phyloP scores from a whole-genome alignment of 116 monocot genomes.

The Dioscorea cayenensis region DNA sequence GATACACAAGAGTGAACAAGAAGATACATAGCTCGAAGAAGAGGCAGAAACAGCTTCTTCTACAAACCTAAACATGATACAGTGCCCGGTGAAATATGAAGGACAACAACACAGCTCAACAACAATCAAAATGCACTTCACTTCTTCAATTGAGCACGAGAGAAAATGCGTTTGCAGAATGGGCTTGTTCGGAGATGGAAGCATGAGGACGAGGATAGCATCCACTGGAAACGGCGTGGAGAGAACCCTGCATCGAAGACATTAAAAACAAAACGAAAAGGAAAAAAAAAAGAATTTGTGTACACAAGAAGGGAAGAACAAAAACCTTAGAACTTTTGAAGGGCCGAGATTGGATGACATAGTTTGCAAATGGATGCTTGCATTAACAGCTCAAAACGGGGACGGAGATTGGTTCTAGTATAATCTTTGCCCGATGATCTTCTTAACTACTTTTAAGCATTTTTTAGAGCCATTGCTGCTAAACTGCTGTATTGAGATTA shows the following conservation, averaged over 20 bases:
- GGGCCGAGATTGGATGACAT: slow-evolving; percentile 62
- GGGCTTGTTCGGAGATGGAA: slow-evolving; percentile 18
- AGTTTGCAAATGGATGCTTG: slow-evolving; percentile 60
- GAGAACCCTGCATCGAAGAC: slow-evolving; percentile 10
- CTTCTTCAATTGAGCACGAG: slow-evolving; percentile 14
- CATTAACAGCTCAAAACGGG: slow-evolving; percentile 30
- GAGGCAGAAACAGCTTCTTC: neutral
- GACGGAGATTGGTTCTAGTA: slow-evolving; percentile 37
- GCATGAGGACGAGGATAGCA: slow-evolving; percentile 19
- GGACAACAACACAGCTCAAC: slow-evolving; percentile 9
- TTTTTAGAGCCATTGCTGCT: slow-evolving; percentile 65
- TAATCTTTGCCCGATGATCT: slow-evolving; percentile 18
- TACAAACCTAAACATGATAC: neutral
- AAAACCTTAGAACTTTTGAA: slow-evolving; percentile 7
- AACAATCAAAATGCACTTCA: neutral
- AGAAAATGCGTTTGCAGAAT: slow-evolving; percentile 25
- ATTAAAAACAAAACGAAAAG: no score
- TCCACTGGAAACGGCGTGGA: slow-evolving; percentile 8
- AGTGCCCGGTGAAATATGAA: neutral
- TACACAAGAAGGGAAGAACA: neutral
- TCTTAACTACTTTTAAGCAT: slow-evolving; percentile 44
- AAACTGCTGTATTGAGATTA: slow-evolving; percentile 43
- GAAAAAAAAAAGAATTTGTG: neutral
- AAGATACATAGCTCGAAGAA: neutral
- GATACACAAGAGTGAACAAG: neutral